Evolutionary conservation across 2,329 filamentous ascomycete genomes (phyloP), one percentile per base, ranked within the genome.

Genomic region (Colletotrichum sp.): DNA sequence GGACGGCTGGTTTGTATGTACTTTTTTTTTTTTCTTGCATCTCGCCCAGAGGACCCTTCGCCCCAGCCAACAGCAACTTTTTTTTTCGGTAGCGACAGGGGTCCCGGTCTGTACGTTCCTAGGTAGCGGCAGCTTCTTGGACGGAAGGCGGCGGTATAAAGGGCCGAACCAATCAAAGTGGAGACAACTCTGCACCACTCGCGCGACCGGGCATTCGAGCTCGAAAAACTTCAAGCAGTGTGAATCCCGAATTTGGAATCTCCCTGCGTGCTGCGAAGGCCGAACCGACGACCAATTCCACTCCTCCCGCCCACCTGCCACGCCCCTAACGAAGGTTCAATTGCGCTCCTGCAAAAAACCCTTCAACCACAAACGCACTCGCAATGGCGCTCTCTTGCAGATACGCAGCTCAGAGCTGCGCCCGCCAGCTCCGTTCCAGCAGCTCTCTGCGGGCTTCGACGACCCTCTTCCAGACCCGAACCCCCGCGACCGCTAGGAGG

Each of bases 361-460:
- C n/a, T 52, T 52, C n/a, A 21, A 52, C 6, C 43, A 71, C 18
- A 57, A 58, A 38, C 63, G 24, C 36, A 80, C 78, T 80, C 84
- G 87, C 82, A 81, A 93, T 93, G 92, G 91, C 91, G 78, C 86
- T 91, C 83, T 89, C 92, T 80, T 92, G 90, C 85, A 89, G 92
- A 84, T 90, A 88, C 84, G 91, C 90, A 83, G 92, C 90, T 80
- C 91, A 91, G 85, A 90, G 89, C 89, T 93, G 91, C 87, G 90
- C 90, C 80, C 90, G 91, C 80, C 90, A 92, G 83, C 86, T 93
- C 80, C 90, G 91, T 82, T 86, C 88, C 77, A 83, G 85, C 77
- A 80, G 83, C 79, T 83, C 87, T 67, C 78, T 89, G 79, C 86
- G 89, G 81, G 84, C 86, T 78, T 87, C 90, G 72, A 84, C 84